Conservation (phyloP, 352 stramenopile species). For the Phytophthora nicotianae region DNA sequence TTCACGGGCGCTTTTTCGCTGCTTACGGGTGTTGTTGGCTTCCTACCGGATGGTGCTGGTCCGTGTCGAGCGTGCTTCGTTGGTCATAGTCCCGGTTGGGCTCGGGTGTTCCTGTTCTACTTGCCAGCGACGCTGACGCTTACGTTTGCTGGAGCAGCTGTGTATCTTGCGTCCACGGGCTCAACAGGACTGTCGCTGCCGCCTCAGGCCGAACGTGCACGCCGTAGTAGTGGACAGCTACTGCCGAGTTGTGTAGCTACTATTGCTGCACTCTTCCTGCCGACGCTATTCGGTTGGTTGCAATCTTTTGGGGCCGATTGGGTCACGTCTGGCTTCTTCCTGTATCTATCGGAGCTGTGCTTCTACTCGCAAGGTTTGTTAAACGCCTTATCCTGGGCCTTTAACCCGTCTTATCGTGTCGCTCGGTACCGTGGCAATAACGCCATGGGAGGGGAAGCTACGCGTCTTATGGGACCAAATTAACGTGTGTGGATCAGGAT, state of each 20-base stretch:
- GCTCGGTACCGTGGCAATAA: slow-evolving; percentile 42
- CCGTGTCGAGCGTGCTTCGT: slow-evolving; percentile 60
- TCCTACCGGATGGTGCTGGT: slow-evolving; percentile 63
- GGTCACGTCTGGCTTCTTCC: slow-evolving; percentile 41
- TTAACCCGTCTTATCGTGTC: slow-evolving; percentile 57
- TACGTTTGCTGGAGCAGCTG: slow-evolving; percentile 37
- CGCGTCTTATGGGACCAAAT: slow-evolving; percentile 42
- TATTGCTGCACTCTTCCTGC: slow-evolving; percentile 44
- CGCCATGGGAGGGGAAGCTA: slow-evolving; percentile 22
- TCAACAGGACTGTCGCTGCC: slow-evolving; percentile 24
- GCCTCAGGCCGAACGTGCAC: slow-evolving; percentile 40
- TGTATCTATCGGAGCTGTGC: slow-evolving; percentile 67
- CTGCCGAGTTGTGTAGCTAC: slow-evolving; percentile 54
- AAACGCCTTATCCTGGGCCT: slow-evolving; percentile 64
- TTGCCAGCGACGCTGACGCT: slow-evolving; percentile 50
- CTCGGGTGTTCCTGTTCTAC: slow-evolving; percentile 65
- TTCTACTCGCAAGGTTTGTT: slow-evolving; percentile 72
- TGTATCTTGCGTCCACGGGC: slow-evolving; percentile 35
- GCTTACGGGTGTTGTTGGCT: slow-evolving; percentile 67
- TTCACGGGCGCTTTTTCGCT: slow-evolving; percentile 54
- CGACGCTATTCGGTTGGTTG: slow-evolving; percentile 54
- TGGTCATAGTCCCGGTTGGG: slow-evolving; percentile 58
- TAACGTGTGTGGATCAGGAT: slow-evolving; percentile 20
- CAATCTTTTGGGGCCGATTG: slow-evolving; percentile 36
- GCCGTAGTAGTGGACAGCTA: slow-evolving; percentile 52